Percentiles rank a stretch among this genome's conserved stretches.
Conservation (phyloP, 2,329 filamentous ascomycete species). For the Pseudocercospora fijiensis region DNA sequence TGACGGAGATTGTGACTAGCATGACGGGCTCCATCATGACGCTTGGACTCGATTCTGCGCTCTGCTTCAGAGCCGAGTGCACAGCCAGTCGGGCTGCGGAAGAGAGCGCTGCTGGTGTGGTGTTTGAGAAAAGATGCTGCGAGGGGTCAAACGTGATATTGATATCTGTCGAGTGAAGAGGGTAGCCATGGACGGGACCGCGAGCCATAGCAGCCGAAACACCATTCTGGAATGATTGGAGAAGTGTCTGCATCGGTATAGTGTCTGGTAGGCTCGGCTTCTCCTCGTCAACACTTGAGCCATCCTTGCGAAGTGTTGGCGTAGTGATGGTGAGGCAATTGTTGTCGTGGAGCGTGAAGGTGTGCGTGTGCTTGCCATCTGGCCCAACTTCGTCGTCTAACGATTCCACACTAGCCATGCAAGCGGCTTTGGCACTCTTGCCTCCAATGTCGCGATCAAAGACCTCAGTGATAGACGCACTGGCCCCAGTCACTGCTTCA, state of each 20-base stretch:
- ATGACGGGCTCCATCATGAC: conserved; percentile 90
- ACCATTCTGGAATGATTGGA: conserved; percentile 68
- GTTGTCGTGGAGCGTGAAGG: conserved; percentile 58
- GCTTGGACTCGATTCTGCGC: conserved; percentile 53
- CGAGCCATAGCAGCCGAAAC: conserved; percentile 79
- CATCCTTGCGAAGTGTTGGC: conserved; percentile 48
- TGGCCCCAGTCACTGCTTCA: conserved; percentile 67
- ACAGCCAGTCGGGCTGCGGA: conserved; percentile 69
- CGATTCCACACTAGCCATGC: conserved; percentile 62
- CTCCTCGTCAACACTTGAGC: conserved; percentile 43
- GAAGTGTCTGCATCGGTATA: conserved; percentile 51
- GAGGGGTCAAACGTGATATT: conserved; percentile 66
- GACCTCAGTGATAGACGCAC: conserved; percentile 56
- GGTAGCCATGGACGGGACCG: conserved; percentile 76
- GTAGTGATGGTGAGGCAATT: conserved; percentile 65
- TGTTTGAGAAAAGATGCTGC: conserved; percentile 65
- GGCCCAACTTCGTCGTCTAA: conserved; percentile 6
- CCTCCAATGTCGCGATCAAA: conserved; percentile 81
- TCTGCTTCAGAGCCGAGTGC: conserved; percentile 64
- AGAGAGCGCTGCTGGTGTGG: conserved; percentile 65
- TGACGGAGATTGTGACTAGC: conserved; percentile 81
- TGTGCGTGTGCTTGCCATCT: conserved; percentile 39
- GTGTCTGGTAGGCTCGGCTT: conserved; percentile 55
- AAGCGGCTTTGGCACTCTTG: conserved; percentile 74
- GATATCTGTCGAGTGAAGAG: conserved; percentile 73